phyloP scores from a whole-genome alignment of 306 rosid genomes.

The Pueraria montana region DNA sequence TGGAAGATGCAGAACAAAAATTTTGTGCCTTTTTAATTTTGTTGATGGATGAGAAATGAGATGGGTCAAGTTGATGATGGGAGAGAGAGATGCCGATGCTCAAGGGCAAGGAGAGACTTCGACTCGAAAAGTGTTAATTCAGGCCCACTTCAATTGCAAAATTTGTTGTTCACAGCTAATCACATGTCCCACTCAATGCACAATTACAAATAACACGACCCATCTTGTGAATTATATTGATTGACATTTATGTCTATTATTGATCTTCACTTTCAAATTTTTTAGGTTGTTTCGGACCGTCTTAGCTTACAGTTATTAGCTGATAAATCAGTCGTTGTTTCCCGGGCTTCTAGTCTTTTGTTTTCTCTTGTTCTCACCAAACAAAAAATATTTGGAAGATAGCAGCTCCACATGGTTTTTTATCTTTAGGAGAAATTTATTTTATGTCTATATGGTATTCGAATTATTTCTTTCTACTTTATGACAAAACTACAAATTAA shows the following conservation, averaged over 20 bases:
- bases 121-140: slow-evolving; percentile 18
- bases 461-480: neutral
- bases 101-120: neutral
- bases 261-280: neutral
- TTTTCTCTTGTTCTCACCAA: too few species aligned
- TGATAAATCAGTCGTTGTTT: neutral
- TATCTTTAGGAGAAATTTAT: neutral
- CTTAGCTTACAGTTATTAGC: neutral
- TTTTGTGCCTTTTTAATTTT: neutral
- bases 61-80: neutral
- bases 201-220: neutral
- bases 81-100: slow-evolving; percentile 3
- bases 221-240: neutral
- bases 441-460: neutral
- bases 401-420: neutral
- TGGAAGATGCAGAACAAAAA: neutral
- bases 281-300: too few species aligned
- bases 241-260: slow-evolving; percentile 2
- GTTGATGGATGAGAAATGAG: neutral
- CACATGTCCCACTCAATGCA: slow-evolving; percentile 36
- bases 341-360: neutral
- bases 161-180: slow-evolving; percentile 48
- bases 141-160: slow-evolving; percentile 42
- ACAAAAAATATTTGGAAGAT: too few species aligned
- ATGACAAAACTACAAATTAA: neutral